Evolutionary conservation across 1,284 basidiomycete genomes (phyloP).

Genomic region (Leccinum pachyderme): DNA sequence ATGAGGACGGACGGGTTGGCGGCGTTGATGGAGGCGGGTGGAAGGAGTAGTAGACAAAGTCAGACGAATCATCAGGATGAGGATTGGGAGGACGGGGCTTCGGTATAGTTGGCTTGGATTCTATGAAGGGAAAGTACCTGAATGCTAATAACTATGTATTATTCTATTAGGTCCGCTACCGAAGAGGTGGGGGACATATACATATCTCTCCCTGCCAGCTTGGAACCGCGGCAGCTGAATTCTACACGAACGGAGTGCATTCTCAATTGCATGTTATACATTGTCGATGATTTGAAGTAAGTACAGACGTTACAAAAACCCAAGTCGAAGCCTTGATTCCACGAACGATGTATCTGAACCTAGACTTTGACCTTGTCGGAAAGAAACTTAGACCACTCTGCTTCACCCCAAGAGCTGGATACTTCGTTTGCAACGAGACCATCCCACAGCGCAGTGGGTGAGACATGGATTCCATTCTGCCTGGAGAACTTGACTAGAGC

Average conservation of each 20-base stretch:
- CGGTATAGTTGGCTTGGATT: constrained; percentile 1
- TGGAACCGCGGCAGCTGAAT: neutral
- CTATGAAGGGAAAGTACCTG: too few relatives aligned
- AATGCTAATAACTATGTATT: too few relatives aligned
- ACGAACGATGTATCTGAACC: neutral
- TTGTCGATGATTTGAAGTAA: neutral
- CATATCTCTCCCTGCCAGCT: too few relatives aligned
- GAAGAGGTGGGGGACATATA: too few relatives aligned
- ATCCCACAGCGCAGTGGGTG: constrained; percentile 85
- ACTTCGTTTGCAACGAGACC: constrained; percentile 80
- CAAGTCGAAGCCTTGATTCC: neutral
- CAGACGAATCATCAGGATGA: constrained; percentile 22
- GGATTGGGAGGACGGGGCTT: constrained; percentile 31
- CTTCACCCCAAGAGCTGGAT: constrained; percentile 80
- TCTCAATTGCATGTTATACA: neutral
- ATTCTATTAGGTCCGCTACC: too few relatives aligned
- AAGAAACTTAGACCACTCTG: constrained; percentile 86
- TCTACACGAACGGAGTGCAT: neutral
- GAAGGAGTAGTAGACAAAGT: constrained; percentile 7
- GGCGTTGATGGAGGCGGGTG: constrained; percentile 29
- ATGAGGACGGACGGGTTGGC: constrained; percentile 14
- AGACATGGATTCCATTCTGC: constrained; percentile 92
- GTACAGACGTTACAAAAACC: neutral
- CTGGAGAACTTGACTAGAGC: constrained; percentile 78
- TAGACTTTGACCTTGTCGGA: constrained; percentile 55